Evolutionary conservation across 2,329 filamentous ascomycete genomes (phyloP).

Genomic region (Setomelanomma holmii): DNA sequence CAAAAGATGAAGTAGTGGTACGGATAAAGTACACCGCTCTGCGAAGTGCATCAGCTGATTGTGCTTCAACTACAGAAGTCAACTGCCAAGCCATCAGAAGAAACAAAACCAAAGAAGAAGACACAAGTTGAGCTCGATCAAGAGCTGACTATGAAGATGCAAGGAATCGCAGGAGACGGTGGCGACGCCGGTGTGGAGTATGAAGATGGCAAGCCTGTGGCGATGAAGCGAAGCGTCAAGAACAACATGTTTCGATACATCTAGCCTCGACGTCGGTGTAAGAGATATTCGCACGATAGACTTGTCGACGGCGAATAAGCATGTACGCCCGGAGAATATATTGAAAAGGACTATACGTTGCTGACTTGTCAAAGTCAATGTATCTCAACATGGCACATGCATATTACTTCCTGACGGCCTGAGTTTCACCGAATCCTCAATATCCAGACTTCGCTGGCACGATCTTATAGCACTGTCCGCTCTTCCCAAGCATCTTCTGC

Average conservation of each 20-base stretch:
- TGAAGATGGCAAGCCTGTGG: conserved; percentile 74
- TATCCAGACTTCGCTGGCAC: conserved; percentile 42
- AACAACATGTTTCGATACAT: conserved; percentile 82
- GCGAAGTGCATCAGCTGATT: neutral
- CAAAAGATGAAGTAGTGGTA: conserved; percentile 4
- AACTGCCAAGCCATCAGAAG: conserved; percentile 16
- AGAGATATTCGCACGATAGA: neutral
- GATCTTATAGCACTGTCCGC: conserved; percentile 43
- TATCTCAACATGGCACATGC: no score
- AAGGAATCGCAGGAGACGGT: conserved; percentile 72
- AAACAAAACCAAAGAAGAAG: conserved; percentile 52
- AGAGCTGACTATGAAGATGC: conserved; percentile 70
- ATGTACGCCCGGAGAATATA: no score
- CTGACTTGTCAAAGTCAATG: no score
- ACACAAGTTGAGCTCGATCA: conserved; percentile 70
- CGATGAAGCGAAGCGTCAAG: conserved; percentile 76
- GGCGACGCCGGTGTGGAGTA: conserved; percentile 76
- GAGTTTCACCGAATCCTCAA: conserved; percentile 6
- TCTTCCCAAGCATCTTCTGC: conserved; percentile 64
- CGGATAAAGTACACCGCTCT: neutral
- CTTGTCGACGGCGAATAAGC: neutral
- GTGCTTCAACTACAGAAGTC: conserved; percentile 11
- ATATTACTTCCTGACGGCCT: no score
- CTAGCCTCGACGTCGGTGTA: conserved; percentile 2
- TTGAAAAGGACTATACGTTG: no score